Evolutionary conservation across 2,329 filamentous ascomycete species (phyloP).

Genomic region (Chrysoporthe deuterocubensis): DNA sequence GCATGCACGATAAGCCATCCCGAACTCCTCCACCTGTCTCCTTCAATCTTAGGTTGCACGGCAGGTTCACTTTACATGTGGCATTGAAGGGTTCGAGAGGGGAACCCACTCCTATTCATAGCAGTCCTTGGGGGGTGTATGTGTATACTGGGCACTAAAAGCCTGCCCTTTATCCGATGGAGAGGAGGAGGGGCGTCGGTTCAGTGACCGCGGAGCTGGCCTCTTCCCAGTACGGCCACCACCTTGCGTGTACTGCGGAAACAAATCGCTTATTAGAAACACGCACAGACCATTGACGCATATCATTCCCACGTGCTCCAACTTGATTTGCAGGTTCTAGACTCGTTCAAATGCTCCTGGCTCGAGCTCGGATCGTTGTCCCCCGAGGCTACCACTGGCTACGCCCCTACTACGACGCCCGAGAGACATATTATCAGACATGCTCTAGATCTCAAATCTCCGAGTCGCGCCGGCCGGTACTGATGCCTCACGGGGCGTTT

Average conservation of each 20-base stretch:
- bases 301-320: background rate
- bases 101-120: background rate
- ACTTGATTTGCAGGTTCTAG: background rate
- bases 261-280: too few relatives aligned
- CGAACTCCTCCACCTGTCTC: conserved; percentile 9
- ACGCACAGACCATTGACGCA: too few relatives aligned
- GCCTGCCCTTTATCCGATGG: too few relatives aligned
- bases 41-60: background rate
- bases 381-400: background rate
- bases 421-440: too few relatives aligned
- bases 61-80: conserved; percentile 5
- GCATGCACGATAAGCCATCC: background rate
- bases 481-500: too few relatives aligned
- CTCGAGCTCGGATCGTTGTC: background rate
- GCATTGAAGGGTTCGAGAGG: background rate
- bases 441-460: too few relatives aligned
- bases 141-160: background rate
- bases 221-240: too few relatives aligned
- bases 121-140: background rate
- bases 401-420: background rate
- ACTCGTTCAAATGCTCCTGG: background rate
- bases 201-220: too few relatives aligned
- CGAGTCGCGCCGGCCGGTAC: too few relatives aligned
- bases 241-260: too few relatives aligned
- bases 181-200: too few relatives aligned